Evolutionary conservation across 805 yeast genomes (phyloP).

Genomic region (Novakomyces olei): DNA sequence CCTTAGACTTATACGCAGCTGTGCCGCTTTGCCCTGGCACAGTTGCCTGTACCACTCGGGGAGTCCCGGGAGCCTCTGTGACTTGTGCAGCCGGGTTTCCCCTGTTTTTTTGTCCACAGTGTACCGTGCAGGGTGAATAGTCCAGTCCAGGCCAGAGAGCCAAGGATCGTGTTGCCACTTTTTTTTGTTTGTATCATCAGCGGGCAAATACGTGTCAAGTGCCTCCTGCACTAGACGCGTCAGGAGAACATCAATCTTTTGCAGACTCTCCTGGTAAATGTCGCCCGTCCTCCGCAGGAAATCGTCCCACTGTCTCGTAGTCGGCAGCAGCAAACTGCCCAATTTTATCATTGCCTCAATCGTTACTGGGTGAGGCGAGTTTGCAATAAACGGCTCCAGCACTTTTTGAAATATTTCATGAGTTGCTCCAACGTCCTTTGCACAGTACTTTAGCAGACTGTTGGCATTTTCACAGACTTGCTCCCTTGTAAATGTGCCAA

Average conservation of each 20-base stretch:
- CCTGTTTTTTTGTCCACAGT: conserved; percentile 32
- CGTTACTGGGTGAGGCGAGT: conserved; percentile 85
- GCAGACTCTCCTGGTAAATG: conserved; percentile 36
- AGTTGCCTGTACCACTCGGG: conserved; percentile 81
- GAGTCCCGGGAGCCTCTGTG: conserved; percentile 65
- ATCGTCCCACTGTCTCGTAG: conserved; percentile 46
- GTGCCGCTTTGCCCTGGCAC: conserved; percentile 19
- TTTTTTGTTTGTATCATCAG: conserved; percentile 13
- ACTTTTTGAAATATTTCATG: conserved; percentile 43
- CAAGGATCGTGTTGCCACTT: conserved; percentile 52
- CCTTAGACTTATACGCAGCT: conserved; percentile 41
- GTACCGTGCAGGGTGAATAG: conserved; percentile 25
- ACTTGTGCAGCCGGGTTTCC: too few relatives aligned
- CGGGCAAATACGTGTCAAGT: conserved; percentile 23
- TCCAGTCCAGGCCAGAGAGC: conserved; percentile 83
- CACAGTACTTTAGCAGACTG: conserved; percentile 54
- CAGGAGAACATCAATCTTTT: conserved; percentile 35
- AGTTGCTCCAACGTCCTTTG: conserved; percentile 61
- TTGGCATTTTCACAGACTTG: conserved; percentile 36
- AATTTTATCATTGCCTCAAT: conserved; percentile 65
- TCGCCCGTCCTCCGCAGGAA: conserved; percentile 51
- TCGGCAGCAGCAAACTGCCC: conserved; percentile 57
- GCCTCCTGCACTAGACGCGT: conserved; percentile 37
- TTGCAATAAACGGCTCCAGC: conserved; percentile 40
- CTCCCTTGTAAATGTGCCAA: conserved; percentile 31